phyloP scores from a whole-genome alignment of 106 monocot genomes.

The Triglochin maritima region DNA sequence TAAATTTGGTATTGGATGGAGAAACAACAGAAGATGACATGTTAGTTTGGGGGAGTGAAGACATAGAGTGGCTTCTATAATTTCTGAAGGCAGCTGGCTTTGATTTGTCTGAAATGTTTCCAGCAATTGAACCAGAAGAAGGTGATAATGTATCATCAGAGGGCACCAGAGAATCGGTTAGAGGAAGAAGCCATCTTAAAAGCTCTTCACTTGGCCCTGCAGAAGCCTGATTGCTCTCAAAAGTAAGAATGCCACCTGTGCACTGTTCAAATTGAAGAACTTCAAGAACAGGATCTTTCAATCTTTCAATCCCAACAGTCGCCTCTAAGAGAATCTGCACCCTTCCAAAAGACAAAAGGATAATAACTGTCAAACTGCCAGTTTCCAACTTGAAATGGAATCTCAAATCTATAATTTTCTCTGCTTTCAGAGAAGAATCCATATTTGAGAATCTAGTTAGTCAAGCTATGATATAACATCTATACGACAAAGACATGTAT shows the following conservation, averaged over 20 bases:
- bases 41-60: constrained; percentile 48
- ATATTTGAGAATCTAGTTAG: too few species aligned
- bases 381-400: neutral
- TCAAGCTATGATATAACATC: neutral
- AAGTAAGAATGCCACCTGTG: constrained; percentile 12
- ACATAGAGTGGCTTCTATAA: constrained; percentile 91
- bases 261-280: constrained; percentile 91
- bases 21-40: constrained; percentile 12
- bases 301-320: constrained; percentile 50
- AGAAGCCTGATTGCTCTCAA: constrained; percentile 15
- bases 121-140: constrained; percentile 27
- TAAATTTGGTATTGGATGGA: constrained; percentile 28
- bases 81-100: constrained; percentile 49
- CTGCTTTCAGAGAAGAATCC: neutral
- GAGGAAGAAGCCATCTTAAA: constrained; percentile 78
- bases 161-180: constrained; percentile 50
- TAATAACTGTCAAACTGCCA: neutral
- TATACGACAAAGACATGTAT: too few species aligned
- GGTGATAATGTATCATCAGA: constrained; percentile 41
- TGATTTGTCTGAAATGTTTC: constrained; percentile 45
- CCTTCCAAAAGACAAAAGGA: constrained; percentile 45
- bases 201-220: constrained; percentile 72
- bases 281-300: constrained; percentile 76
- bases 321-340: constrained; percentile 94
- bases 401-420: neutral